These are phyloP conservation scores for Pseudocercospora pini-densiflorae DNA, from an alignment of 2,329 filamentous ascomycete genomes.

Conservation along the genomic window DNA sequence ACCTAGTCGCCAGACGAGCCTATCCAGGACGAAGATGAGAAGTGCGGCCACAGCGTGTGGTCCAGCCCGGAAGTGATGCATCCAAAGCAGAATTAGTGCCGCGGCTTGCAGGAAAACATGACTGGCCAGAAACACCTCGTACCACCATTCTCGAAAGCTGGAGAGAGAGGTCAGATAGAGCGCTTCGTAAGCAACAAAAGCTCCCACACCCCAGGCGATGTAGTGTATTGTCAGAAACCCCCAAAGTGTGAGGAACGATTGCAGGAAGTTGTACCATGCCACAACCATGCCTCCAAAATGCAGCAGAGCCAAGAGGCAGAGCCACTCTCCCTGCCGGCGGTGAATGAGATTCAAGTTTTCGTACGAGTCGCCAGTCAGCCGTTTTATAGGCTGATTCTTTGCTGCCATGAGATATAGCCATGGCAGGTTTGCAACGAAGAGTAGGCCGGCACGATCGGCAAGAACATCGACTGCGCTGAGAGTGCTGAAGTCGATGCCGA, in stretches of 20 bases:
- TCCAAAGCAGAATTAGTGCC: constrained; percentile 61
- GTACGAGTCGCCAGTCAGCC: constrained; percentile 67
- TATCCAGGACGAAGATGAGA: constrained; percentile 62
- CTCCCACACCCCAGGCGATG: constrained; percentile 59
- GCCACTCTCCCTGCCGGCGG: constrained; percentile 64
- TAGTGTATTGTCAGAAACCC: constrained; percentile 58
- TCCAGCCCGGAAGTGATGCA: constrained; percentile 60
- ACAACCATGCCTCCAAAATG: constrained; percentile 61
- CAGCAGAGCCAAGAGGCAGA: constrained; percentile 63
- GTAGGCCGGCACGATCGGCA: constrained; percentile 60
- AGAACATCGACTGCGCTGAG: constrained; percentile 49
- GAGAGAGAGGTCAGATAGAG: constrained; percentile 66
- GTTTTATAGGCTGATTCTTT: constrained; percentile 67
- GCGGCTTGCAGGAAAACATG: constrained; percentile 63
- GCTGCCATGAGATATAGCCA: constrained; percentile 67
- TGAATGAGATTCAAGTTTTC: constrained; percentile 70
- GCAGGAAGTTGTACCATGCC: constrained; percentile 59
- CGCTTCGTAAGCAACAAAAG: constrained; percentile 63
- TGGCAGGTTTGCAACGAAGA: constrained; percentile 58
- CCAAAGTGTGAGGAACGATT: constrained; percentile 49
- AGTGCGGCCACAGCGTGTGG: constrained; percentile 60
- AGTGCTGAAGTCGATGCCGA: constrained; percentile 51
- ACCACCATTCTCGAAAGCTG: constrained; percentile 63
- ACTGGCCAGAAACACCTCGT: constrained; percentile 64
- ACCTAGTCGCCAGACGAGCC: constrained; percentile 61